Evolutionary conservation across 495 filamentous ascomycete species (phyloP), one percentile per base, ranked within the genome.

Genomic region (Aspergillus biplanus): DNA sequence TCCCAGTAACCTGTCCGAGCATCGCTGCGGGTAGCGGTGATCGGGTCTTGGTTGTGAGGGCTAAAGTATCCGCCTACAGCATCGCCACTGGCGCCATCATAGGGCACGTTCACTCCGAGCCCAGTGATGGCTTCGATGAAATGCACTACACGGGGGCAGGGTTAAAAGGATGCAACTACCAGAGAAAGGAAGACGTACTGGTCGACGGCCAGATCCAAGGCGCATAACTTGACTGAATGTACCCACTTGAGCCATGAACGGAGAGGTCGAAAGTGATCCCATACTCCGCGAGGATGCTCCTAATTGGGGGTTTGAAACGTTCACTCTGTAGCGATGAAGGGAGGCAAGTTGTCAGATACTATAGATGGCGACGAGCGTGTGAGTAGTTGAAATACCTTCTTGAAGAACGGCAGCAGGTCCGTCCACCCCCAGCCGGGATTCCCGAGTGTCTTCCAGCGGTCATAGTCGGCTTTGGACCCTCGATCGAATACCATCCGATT

Each of bases 401-500:
- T 56, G 21, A 56, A 56, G 32, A 32, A 56, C 11, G 52, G 52
- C 4, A 56, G 32, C 21, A 56, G 52, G n/a, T 34, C 16, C 21
- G 7, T 56, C 52, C 52, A 56, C 7, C 32, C 32, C 52, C 52
- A 56, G 7, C 52, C 52, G 6, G 3, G 2, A 48, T 59, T 48
- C 13, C 58, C 39, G 6, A 60, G 46, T 15, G 11, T 48, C 21
- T 33, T 16, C 44, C 31, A 61, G 8, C 58, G 48, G 33, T 61
- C 37, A 53, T 53, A 61, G 48, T 61, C 58, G 2, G 58, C 58
- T 0, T 33, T 61, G 4, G 58, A 61, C 8, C 32, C 48, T 18
- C 58, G 42, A 11, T 60, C 58, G 21, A 60, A 60, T 7, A 52
- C 46, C 58, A 60, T 60, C 31, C 58, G 58, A 13, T 60, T 60